Evolutionary conservation across 139 green algal species (phyloP), one percentile per base, ranked within the genome.

Genomic region (Tetratostichococcus sp.): DNA sequence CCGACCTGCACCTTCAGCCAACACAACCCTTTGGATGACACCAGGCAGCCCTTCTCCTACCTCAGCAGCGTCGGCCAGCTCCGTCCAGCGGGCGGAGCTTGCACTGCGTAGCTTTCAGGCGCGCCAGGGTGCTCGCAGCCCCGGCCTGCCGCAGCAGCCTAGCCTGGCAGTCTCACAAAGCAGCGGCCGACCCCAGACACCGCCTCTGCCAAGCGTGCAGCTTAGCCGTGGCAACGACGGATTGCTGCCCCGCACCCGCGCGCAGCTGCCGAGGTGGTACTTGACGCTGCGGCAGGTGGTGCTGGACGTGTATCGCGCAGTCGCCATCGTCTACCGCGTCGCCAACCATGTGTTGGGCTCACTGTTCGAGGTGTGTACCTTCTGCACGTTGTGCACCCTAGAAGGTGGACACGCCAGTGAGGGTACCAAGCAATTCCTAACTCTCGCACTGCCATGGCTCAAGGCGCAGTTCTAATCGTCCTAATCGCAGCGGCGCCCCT

Each of bases 321-420:
- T 62, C 19, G 50, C 50, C 19, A 17, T 62, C 50, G 50, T 62
- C 50, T 62, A 62, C 50, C 50, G 50, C 19, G 2, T 62, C 50
- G 50, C 50, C 50, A 62, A 62, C 50, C 50, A 62, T 62, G 50
- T 62, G 50, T 17, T 62, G 50, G 50, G 50, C 50, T 62, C 50
- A 25, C 50, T 62, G 50, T 62, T 62, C 19, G 50, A 62, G 50
- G 50, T 62, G 50, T 5, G 50, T 50, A 14, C 39, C 39, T 22
- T 50, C 39, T 50, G 39, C 39, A 50, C 8, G 39, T 22, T 14
- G 14, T n/a, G n/a, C n/a, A n/a, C n/a, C n/a, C n/a, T n/a, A n/a
- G n/a, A n/a, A n/a, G n/a, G n/a, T n/a, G n/a, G n/a, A n/a, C n/a
- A n/a, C n/a, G n/a, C n/a, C n/a, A n/a, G n/a, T n/a, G n/a, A n/a